Percentiles rank a stretch among this genome's conserved stretches.
Evolutionary conservation across 176 grass and related monocot species (phyloP).

Genomic region (Typha latifolia): DNA sequence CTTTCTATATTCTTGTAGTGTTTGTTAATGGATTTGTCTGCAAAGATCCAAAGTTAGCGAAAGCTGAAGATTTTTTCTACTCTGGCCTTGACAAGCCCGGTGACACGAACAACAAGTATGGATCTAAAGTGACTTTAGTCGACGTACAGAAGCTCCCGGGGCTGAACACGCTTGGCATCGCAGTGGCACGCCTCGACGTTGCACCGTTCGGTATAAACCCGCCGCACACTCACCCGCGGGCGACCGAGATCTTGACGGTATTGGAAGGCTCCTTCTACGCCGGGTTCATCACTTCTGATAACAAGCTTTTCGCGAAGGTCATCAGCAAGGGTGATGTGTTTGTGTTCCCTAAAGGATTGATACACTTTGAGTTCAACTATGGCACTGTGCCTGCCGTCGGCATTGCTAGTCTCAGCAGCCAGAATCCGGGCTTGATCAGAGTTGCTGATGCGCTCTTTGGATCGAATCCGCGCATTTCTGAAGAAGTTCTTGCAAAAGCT

Average conservation of each 20-base stretch:
- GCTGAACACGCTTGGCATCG: slow-evolving; percentile 26
- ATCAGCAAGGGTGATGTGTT: slow-evolving; percentile 24
- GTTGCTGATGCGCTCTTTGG: background rate
- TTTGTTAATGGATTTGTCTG: slow-evolving; percentile 27
- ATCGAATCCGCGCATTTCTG: background rate
- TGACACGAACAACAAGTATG: slow-evolving; percentile 19
- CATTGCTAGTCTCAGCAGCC: slow-evolving; percentile 2
- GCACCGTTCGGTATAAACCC: slow-evolving; percentile 27
- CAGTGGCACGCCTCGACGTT: slow-evolving; percentile 26
- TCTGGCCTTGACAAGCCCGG: slow-evolving; percentile 20
- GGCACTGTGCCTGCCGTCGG: background rate
- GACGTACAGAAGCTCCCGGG: slow-evolving; percentile 5
- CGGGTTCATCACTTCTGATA: slow-evolving; percentile 29
- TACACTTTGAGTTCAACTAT: slow-evolving; percentile 14
- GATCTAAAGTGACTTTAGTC: slow-evolving; percentile 24
- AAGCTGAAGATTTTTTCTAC: slow-evolving; percentile 27
- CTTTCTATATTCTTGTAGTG: slow-evolving; percentile 11
- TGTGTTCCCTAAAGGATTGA: slow-evolving; percentile 5
- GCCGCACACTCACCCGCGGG: slow-evolving; percentile 30
- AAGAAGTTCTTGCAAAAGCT: slow-evolving; percentile 1
- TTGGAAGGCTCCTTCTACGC: slow-evolving; percentile 25
- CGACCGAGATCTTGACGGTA: slow-evolving; percentile 23
- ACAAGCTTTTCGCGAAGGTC: slow-evolving; percentile 26
- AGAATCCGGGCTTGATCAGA: background rate
- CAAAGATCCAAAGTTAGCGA: slow-evolving; percentile 13